Evolutionary conservation across 257 asterid genomes (phyloP).

Genomic region (Solanum pennellii): DNA sequence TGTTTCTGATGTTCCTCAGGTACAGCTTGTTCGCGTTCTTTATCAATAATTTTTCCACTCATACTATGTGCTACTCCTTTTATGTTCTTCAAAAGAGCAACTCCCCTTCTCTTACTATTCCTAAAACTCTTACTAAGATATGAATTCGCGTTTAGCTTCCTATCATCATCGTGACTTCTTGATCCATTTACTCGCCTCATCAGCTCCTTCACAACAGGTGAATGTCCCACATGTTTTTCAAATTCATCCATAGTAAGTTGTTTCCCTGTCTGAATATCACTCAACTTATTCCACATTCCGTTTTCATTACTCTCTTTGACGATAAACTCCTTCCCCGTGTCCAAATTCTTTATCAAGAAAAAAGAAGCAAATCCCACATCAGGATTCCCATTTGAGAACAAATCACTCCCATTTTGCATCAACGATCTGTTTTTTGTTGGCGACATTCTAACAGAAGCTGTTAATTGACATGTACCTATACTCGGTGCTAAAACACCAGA

Average conservation of each 20-base stretch:
- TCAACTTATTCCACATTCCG: constrained; percentile 82
- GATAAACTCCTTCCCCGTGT: constrained; percentile 74
- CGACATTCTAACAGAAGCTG: constrained; percentile 19
- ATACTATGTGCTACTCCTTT: constrained; percentile 46
- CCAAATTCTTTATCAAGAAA: constrained; percentile 83
- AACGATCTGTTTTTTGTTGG: constrained; percentile 11
- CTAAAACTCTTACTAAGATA: constrained; percentile 56
- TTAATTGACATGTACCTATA: constrained; percentile 22
- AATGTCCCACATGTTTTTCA: constrained; percentile 69
- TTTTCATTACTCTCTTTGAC: constrained; percentile 69
- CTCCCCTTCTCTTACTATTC: constrained; percentile 72
- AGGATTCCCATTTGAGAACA: constrained; percentile 8
- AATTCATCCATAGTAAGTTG: constrained; percentile 85
- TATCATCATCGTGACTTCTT: constrained; percentile 12
- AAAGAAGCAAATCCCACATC: constrained; percentile 29
- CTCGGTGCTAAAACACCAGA: constrained; percentile 27
- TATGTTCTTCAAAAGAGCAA: constrained; percentile 60
- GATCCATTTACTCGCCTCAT: constrained; percentile 47
- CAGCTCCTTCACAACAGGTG: constrained; percentile 77
- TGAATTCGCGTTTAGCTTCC: constrained; percentile 33
- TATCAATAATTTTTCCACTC: constrained; percentile 36
- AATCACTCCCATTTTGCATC: constrained; percentile 8
- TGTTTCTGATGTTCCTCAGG: constrained; percentile 8
- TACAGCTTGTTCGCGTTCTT: constrained; percentile 32
- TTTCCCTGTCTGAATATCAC: constrained; percentile 81